Evolutionary conservation across 2,329 filamentous ascomycete genomes (phyloP).

Genomic region (Fusarium verrucosum): DNA sequence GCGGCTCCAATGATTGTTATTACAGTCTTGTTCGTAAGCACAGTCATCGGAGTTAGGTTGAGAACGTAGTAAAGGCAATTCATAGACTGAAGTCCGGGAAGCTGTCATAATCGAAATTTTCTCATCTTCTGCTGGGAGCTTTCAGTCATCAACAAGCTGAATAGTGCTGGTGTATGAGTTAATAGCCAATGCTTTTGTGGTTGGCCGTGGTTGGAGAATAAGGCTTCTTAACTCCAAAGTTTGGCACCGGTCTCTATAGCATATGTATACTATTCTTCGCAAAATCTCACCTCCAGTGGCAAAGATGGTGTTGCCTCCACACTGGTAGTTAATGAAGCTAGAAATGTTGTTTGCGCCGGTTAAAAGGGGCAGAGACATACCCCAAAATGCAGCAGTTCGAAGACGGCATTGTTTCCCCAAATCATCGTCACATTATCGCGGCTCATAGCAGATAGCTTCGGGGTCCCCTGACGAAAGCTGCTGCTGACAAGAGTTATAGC

Average conservation of each 20-base stretch:
- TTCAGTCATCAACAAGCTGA: neutral
- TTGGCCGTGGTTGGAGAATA: neutral
- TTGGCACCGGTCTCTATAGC: too few species aligned
- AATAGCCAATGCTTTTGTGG: neutral
- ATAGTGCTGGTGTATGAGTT: neutral
- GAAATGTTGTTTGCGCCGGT: neutral
- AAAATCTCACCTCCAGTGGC: neutral
- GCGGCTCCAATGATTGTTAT: neutral
- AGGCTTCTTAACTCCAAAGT: neutral
- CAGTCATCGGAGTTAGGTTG: neutral
- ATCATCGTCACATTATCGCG: neutral
- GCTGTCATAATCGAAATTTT: fast-evolving
- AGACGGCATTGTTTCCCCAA: neutral
- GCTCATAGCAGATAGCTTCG: neutral
- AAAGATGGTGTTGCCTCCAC: neutral
- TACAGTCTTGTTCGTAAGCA: neutral
- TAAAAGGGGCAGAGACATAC: neutral
- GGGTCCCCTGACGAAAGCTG: neutral
- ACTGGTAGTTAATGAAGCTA: fast-evolving
- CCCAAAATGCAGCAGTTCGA: neutral
- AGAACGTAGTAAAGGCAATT: neutral
- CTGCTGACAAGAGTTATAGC: neutral
- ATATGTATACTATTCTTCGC: neutral
- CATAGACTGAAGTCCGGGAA: neutral
- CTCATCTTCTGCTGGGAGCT: neutral